Conservation (phyloP, 306 rosid species). For the Boehmeria nivea region DNA sequence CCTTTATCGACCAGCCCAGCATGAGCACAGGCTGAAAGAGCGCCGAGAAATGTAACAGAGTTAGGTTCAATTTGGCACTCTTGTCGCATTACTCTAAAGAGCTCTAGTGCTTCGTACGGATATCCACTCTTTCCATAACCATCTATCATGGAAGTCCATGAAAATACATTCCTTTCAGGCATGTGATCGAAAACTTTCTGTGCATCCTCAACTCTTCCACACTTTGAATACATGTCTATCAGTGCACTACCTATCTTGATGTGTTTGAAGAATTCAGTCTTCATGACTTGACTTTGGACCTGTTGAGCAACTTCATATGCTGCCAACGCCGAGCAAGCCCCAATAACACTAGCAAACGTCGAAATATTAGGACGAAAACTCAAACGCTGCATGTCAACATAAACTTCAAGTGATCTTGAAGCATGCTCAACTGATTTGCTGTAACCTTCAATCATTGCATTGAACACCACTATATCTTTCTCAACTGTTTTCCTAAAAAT, state of each 20-base stretch:
- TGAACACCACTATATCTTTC: slow-evolving; percentile 74
- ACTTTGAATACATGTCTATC: slow-evolving; percentile 77
- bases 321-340: slow-evolving; percentile 73
- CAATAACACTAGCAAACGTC: slow-evolving; percentile 79
- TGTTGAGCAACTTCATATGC: slow-evolving; percentile 68
- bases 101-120: slow-evolving; percentile 62
- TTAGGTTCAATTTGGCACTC: slow-evolving; percentile 49
- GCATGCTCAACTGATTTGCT: slow-evolving; percentile 62
- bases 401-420: slow-evolving; percentile 57
- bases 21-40: slow-evolving; percentile 80
- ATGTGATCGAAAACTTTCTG: slow-evolving; percentile 59
- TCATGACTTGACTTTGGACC: slow-evolving; percentile 68
- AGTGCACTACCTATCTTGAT: slow-evolving; percentile 80
- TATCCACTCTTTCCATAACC: slow-evolving; percentile 87
- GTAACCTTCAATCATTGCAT: slow-evolving; percentile 95
- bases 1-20: slow-evolving; percentile 79
- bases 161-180: slow-evolving; percentile 65
- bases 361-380: slow-evolving; percentile 70
- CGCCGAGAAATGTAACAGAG: slow-evolving; percentile 72
- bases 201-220: slow-evolving; percentile 66
- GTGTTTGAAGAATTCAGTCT: slow-evolving; percentile 44
- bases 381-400: slow-evolving; percentile 62
- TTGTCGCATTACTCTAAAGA: slow-evolving; percentile 50
- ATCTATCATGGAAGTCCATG: slow-evolving; percentile 96
- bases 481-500: slow-evolving; percentile 50